These are phyloP conservation scores for Chrysochromulina tobinii DNA, from an alignment of 78 protist genomes.

Conservation along the genomic window DNA sequence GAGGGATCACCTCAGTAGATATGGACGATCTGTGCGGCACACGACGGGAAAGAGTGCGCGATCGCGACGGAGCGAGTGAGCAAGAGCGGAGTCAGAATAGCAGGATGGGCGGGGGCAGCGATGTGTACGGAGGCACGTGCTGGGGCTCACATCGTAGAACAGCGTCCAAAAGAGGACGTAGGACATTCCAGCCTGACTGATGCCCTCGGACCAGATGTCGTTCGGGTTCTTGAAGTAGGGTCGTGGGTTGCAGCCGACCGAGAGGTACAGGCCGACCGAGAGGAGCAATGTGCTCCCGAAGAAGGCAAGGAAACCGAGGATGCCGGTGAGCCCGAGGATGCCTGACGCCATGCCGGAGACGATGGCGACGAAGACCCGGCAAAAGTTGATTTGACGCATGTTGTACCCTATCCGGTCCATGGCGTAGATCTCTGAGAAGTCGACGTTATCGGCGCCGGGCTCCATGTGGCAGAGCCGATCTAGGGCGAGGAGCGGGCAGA, in stretches of 20 bases:
- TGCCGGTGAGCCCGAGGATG: background rate
- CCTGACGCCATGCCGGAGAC: background rate
- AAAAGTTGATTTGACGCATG: background rate
- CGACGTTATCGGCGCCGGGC: background rate
- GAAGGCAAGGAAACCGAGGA: background rate
- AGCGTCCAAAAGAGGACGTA: slow-evolving; percentile 24
- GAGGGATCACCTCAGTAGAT: no score
- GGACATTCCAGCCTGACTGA: background rate
- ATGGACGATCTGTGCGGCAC: no score
- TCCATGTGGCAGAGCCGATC: background rate
- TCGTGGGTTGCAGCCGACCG: background rate
- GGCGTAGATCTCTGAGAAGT: background rate
- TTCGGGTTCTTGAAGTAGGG: background rate
- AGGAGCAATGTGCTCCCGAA: background rate
- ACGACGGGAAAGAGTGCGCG: no score
- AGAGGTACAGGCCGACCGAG: background rate
- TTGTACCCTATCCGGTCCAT: background rate
- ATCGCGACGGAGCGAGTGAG: no score
- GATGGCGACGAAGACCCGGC: background rate
- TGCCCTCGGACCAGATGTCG: background rate
- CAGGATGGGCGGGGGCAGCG: no score
- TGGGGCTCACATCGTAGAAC: background rate
- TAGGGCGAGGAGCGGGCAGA: no score
- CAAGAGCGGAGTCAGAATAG: no score
- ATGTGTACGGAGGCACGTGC: no score